Evolutionary conservation across 495 filamentous ascomycete genomes (phyloP).

Genomic region (Penicillium angulare): DNA sequence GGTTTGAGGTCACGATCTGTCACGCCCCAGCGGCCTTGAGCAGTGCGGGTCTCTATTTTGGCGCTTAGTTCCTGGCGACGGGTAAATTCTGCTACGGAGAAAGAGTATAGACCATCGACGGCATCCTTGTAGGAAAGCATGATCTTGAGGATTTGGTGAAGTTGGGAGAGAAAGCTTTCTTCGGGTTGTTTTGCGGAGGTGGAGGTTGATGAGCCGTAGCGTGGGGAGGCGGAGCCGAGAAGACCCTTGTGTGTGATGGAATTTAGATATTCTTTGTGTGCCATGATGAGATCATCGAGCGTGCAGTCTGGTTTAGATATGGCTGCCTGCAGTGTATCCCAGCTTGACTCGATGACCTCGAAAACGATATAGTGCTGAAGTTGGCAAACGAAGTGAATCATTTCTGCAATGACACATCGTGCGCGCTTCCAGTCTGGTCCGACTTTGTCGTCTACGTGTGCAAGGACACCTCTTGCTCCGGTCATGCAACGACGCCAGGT

Average conservation of each 20-base stretch:
- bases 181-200: conserved; percentile 55
- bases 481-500: conserved; percentile 98
- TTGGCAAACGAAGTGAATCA: conserved; percentile 97
- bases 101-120: conserved; percentile 92
- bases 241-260: conserved; percentile 96
- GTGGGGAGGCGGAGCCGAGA: conserved; percentile 62
- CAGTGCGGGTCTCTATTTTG: conserved; percentile 63
- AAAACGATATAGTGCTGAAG: conserved; percentile 98
- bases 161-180: conserved; percentile 83
- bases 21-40: conserved; percentile 61
- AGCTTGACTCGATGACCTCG: conserved; percentile 94
- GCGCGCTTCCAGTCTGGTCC: conserved; percentile 86
- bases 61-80: conserved; percentile 81
- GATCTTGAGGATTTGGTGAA: conserved; percentile 86
- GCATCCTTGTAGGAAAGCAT: conserved; percentile 94
- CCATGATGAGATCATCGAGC: conserved; percentile 89
- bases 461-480: conserved; percentile 87
- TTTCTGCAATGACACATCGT: conserved; percentile 85
- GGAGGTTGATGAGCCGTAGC: conserved; percentile 37
- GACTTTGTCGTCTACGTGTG: conserved; percentile 70
- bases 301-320: conserved; percentile 81
- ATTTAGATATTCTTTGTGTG: conserved; percentile 86
- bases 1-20: conserved; percentile 52
- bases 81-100: conserved; percentile 91
- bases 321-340: conserved; percentile 80